Percentiles rank a stretch among this genome's conserved stretches.
Evolutionary conservation across 176 grass and related monocot genomes (phyloP).

Genomic region (Hsuehochloa calcarea): DNA sequence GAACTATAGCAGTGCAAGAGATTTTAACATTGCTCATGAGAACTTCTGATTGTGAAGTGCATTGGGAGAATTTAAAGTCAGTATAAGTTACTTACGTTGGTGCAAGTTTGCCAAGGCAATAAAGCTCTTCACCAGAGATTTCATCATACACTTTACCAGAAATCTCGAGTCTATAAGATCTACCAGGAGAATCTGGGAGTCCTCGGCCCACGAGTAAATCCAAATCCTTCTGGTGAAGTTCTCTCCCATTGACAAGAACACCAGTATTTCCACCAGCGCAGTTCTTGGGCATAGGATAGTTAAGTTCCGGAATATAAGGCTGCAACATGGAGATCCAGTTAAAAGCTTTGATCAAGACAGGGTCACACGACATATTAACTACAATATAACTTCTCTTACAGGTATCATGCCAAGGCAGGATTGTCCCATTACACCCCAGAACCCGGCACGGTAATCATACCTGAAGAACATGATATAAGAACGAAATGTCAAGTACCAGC

Average conservation of each 20-base stretch:
- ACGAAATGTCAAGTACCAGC: slow-evolving; percentile 8
- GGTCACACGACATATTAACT: neutral
- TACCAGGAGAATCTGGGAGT: slow-evolving; percentile 54
- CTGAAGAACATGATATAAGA: slow-evolving; percentile 33
- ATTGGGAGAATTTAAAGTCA: neutral
- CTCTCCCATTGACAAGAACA: slow-evolving; percentile 78
- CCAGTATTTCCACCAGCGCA: slow-evolving; percentile 76
- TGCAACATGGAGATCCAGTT: slow-evolving; percentile 31
- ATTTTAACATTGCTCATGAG: neutral
- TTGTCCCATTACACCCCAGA: slow-evolving; percentile 90
- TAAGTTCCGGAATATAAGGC: slow-evolving; percentile 88
- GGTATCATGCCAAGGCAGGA: slow-evolving; percentile 94
- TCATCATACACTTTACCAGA: slow-evolving; percentile 88
- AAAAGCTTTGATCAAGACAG: slow-evolving; percentile 22
- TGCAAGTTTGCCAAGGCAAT: slow-evolving; percentile 92
- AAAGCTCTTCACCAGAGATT: slow-evolving; percentile 75
- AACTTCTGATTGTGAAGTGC: neutral
- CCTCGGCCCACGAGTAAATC: slow-evolving; percentile 74
- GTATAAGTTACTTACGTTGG: slow-evolving; percentile 75
- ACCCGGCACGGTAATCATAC: slow-evolving; percentile 92
- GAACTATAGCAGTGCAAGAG: neutral
- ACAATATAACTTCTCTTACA: slow-evolving; percentile 43
- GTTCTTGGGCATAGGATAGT: slow-evolving; percentile 88
- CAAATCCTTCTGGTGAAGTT: slow-evolving; percentile 89
- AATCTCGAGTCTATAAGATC: slow-evolving; percentile 82